Base-by-base conservation (phyloP, 176 grass and related monocot genomes). In the Oryza nivara region DNA sequence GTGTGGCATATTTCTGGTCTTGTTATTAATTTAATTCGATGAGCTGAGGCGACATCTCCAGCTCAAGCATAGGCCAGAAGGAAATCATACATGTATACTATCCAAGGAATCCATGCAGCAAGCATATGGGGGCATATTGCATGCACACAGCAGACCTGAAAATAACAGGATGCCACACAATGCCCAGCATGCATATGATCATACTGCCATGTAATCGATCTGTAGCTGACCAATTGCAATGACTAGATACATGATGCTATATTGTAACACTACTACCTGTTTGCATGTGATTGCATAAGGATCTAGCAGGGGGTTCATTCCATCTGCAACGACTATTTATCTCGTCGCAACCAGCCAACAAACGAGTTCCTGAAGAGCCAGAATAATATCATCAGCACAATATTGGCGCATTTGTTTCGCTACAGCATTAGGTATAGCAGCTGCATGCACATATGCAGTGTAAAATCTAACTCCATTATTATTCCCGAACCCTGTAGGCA, bases 401-500 rank as follows among this genome's bases (percentile, higher is more conserved):
- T 38, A 58, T 58, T 65, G 40, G 43, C 68, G 8, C 49, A 20
- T 17, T 25, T 30, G 84, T 65, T 74, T 64, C 9, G 43, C 43
- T 80, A 71, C 56, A 32, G 43, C 41, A 6, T 63, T 34, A 26
- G 44, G 14, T 75, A 23, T 48, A 26, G 35, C 4, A 22, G 4
- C 58, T 63, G 58, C 58, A 63, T 47, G 79, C 71, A 52, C 4
- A 44, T 44, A 44, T 44, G 43, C 7, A 60, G 70, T 67, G 72
- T 17, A 68, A 81, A 66, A 43, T 74, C 36, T n/a, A 68, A 23
- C 58, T 23, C 20, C n/a, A 63, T 35, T 60, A 87, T 82, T 70
- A 70, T 82, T 76, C 78, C 19, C 12, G 70, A 75, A 38, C 48
- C 46, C 47, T 82, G 78, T 87, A 47, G 70, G 61, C 78, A 82